Conservation (phyloP, 176 grass and related monocot species). For the Typha latifolia region DNA sequence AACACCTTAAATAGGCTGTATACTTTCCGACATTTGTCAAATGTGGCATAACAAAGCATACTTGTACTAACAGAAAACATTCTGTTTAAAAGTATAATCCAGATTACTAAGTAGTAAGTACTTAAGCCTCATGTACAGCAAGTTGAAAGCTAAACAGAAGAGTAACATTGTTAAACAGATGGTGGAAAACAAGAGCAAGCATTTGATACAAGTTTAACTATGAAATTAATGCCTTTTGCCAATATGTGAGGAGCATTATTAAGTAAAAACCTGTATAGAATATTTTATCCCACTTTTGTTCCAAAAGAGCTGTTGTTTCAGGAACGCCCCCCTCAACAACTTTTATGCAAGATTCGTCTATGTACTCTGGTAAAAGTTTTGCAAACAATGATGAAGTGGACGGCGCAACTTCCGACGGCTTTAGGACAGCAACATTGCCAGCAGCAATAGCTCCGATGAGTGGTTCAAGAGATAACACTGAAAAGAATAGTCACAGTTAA, state of each 20-base stretch:
- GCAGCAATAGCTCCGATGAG: slow-evolving; percentile 89
- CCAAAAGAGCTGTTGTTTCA: slow-evolving; percentile 66
- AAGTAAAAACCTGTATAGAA: slow-evolving; percentile 69
- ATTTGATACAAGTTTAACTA: too few species aligned
- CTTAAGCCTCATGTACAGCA: too few species aligned
- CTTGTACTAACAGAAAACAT: too few species aligned
- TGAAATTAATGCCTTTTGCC: too few species aligned
- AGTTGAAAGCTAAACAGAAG: slow-evolving; percentile 2
- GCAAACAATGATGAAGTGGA: slow-evolving; percentile 66
- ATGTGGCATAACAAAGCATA: too few species aligned
- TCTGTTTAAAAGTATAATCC: too few species aligned
- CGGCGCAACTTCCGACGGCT: slow-evolving; percentile 83
- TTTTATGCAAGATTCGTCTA: slow-evolving; percentile 80
- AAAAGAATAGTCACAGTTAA: background rate
- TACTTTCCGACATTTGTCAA: too few species aligned
- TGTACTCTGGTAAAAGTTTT: slow-evolving; percentile 69
- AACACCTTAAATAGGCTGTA: too few species aligned
- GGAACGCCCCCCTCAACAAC: slow-evolving; percentile 62
- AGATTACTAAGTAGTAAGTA: too few species aligned
- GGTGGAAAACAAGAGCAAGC: too few species aligned
- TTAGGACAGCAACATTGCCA: slow-evolving; percentile 72
- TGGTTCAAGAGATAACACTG: slow-evolving; percentile 75
- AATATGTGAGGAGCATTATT: too few species aligned
- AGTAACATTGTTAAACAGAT: too few species aligned
- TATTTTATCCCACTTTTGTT: slow-evolving; percentile 94